phyloP scores from a whole-genome alignment of 176 grass and related monocot species.

The Triticum monococcum region DNA sequence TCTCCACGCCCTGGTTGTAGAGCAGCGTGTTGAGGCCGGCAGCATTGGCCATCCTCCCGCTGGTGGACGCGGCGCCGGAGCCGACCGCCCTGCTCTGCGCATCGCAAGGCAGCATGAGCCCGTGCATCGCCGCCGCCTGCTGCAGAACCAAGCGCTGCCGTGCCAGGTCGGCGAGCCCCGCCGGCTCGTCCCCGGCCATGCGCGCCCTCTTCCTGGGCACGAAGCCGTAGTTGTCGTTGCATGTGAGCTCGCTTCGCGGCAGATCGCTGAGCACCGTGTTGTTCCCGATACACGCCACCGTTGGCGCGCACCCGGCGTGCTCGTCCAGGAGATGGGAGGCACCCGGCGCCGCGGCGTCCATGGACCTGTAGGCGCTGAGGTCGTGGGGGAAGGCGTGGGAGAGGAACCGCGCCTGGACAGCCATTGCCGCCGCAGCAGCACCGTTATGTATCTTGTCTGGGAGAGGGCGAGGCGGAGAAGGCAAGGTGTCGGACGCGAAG shows the following conservation, averaged over 20 bases:
- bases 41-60: conserved; percentile 1
- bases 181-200: not conserved
- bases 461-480: not conserved
- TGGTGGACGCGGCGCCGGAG: conserved; percentile 33
- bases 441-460: not conserved
- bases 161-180: not conserved
- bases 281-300: not conserved
- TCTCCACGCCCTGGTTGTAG: conserved; percentile 40
- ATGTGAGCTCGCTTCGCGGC: conserved; percentile 45
- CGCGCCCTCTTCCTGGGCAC: conserved; percentile 25
- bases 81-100: conserved; percentile 10
- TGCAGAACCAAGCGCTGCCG: not conserved
- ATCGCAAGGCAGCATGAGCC: not conserved
- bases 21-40: conserved; percentile 23
- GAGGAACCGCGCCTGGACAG: conserved; percentile 51
- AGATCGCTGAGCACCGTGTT: conserved; percentile 16
- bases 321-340: not conserved
- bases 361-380: not conserved
- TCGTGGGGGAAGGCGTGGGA: conserved; percentile 37
- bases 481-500: not conserved
- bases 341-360: not conserved
- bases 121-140: not conserved
- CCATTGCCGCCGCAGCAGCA: conserved; percentile 11
- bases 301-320: not conserved
- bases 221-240: conserved; percentile 10